phyloP scores from a whole-genome alignment of 345 rosid genomes.

The Leavenworthia alabamica region DNA sequence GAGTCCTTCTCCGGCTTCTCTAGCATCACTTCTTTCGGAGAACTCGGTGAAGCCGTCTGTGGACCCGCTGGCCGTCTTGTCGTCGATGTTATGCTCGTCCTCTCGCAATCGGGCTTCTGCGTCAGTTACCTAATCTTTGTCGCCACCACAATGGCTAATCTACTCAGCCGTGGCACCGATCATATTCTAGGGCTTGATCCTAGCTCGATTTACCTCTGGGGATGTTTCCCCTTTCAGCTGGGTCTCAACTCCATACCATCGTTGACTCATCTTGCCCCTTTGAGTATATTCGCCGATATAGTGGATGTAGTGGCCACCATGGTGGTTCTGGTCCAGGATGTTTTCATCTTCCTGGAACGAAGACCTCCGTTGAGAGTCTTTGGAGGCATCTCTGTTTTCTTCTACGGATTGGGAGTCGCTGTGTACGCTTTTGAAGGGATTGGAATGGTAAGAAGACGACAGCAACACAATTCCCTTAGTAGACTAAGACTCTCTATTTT shows the following conservation, averaged over 20 bases:
- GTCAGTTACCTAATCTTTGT: constrained; percentile 61
- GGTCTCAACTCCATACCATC: constrained; percentile 62
- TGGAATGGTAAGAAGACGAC: constrained; percentile 42
- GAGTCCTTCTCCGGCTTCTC: constrained; percentile 45
- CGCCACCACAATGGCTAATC: constrained; percentile 46
- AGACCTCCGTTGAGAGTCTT: constrained; percentile 47
- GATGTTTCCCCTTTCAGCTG: constrained; percentile 67
- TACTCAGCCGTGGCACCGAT: constrained; percentile 22
- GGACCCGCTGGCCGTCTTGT: constrained; percentile 48
- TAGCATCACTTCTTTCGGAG: constrained; percentile 58
- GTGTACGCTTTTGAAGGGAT: constrained; percentile 74
- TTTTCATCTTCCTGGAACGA: constrained; percentile 31
- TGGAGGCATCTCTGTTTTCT: constrained; percentile 55
- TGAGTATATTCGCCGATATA: constrained; percentile 74
- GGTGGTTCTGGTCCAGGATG: constrained; percentile 59
- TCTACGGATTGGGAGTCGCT: constrained; percentile 65
- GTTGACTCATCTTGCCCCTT: constrained; percentile 64
- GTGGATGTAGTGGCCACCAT: constrained; percentile 62
- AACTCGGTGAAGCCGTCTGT: constrained; percentile 50
- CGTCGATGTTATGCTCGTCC: constrained; percentile 58
- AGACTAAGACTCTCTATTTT: neutral
- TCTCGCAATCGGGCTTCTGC: constrained; percentile 70
- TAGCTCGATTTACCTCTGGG: constrained; percentile 47
- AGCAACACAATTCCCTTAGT: neutral
- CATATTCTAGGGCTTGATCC: constrained; percentile 50